Evolutionary conservation across 805 yeast genomes (phyloP), one percentile per base, ranked within the genome.

Genomic region (Pichia deserticola): DNA sequence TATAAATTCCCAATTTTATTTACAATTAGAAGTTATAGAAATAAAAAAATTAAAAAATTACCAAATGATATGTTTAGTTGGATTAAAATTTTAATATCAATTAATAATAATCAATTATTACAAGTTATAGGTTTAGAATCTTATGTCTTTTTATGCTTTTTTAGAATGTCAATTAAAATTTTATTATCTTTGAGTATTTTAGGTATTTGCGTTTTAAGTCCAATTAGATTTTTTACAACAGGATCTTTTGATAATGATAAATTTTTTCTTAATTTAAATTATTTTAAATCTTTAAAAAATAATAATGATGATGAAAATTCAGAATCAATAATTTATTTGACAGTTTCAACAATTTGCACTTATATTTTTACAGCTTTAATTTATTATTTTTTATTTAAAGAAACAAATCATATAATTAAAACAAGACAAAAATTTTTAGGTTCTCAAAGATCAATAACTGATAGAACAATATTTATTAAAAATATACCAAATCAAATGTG

Each of bases 71-170:
- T 76, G 40, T 71, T 79, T 47, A 77, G 81, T 1, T 80, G 84
- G 84, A 68, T 79, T 3, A 71, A 71, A 1, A 70, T 75, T 3
- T 65, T 80, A 13, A 69, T 68, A 55, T 59, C 65, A 11, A 73
- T 79, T 15, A 66, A 67, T 37, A 80, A 77, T 53, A 74, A 73
- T 25, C 81, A 79, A 57, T 68, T 80, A 5, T 60, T 80, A 44
- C 77, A 77, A 40, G 74, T 77, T 42, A 81, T 82, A 5, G 84
- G 84, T 0, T 61, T 79, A 28, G 84, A 79, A 60, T 78, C 82
- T 0, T 77, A 75, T 56, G 84, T 79, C 41, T 78, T 77, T 51
- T 63, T 79, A 9, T 74, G 78, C n/a, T 78, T 79, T 60, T 79
- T 79, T 66, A 74, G 74, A 52, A 75, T 79, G 81, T 70, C 77